phyloP scores from a whole-genome alignment of 257 asterid species.

The Solanum corneliomulleri region DNA sequence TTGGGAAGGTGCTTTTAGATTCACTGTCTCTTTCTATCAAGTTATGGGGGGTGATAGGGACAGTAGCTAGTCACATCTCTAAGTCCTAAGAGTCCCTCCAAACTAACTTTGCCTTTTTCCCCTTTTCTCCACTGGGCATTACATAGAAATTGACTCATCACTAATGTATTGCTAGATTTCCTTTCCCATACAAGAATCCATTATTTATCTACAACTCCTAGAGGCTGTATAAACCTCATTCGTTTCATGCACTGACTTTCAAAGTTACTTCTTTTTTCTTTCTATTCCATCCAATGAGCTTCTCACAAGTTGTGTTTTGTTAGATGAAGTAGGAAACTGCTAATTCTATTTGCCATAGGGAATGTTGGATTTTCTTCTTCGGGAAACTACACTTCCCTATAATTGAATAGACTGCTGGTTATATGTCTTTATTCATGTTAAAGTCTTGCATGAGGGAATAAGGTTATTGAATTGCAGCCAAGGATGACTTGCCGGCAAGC shows the following conservation, averaged over 20 bases:
- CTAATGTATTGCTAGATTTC: not conserved
- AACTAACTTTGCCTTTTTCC: not conserved
- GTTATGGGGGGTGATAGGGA: not conserved
- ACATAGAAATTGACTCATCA: not conserved
- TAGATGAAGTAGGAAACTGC: not conserved
- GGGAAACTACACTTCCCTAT: not conserved
- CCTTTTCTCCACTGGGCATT: slow-evolving; percentile 7
- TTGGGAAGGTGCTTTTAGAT: not conserved
- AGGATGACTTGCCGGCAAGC: slow-evolving; percentile 92
- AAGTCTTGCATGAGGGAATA: slow-evolving; percentile 60
- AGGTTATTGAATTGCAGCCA: slow-evolving; percentile 58
- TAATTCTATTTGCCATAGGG: slow-evolving; percentile 5
- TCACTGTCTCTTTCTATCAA: not conserved
- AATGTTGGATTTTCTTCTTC: slow-evolving; percentile 24
- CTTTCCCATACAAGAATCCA: not conserved
- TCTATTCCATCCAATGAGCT: not conserved
- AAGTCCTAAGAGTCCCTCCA: not conserved
- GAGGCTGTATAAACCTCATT: not conserved
- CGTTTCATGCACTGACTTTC: not conserved
- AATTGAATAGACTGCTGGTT: not conserved
- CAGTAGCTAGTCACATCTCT: slow-evolving; percentile 3
- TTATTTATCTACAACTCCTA: not conserved
- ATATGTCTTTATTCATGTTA: slow-evolving; percentile 18
- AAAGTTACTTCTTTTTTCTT: not conserved
- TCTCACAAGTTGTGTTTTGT: not conserved